These are phyloP conservation scores for Dionaea muscipula DNA, from an alignment of 179 eudicot species.

Conservation along the genomic window DNA sequence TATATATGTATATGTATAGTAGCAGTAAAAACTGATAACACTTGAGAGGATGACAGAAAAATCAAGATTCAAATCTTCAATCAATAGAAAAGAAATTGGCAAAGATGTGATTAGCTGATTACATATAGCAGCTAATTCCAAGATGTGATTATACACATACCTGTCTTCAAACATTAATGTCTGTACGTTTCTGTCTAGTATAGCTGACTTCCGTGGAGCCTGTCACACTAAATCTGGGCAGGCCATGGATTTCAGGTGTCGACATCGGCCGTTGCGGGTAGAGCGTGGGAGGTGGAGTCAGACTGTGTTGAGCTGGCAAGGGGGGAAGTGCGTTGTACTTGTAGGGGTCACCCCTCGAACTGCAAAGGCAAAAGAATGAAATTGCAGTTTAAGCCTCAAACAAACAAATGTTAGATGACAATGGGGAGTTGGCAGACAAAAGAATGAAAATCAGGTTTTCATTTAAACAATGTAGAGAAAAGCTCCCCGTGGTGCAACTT, in stretches of 20 bases:
- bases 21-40: too few relatives aligned
- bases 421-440: too few relatives aligned
- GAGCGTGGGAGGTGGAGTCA: conserved; percentile 89
- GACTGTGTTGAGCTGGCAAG: conserved; percentile 83
- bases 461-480: too few relatives aligned
- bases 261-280: conserved; percentile 92
- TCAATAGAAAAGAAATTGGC: not conserved
- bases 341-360: conserved; percentile 44
- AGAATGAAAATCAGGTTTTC: too few relatives aligned
- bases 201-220: conserved; percentile 45
- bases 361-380: conserved; percentile 13
- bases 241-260: conserved; percentile 56
- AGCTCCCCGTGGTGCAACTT: too few relatives aligned
- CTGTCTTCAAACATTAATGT: conserved; percentile 64
- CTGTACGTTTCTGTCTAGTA: conserved; percentile 65
- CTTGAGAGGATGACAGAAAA: not conserved
- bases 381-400: not conserved
- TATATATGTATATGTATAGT: too few relatives aligned
- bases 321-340: conserved; percentile 80
- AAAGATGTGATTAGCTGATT: not conserved
- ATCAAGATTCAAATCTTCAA: not conserved
- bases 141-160: not conserved
- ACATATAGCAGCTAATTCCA: not conserved
- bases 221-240: conserved; percentile 54
- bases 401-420: too few relatives aligned